These are phyloP conservation scores for Bolboschoenoplectus hybrid DNA, from an alignment of 202 grass and related monocot species.

Conservation along the genomic window DNA sequence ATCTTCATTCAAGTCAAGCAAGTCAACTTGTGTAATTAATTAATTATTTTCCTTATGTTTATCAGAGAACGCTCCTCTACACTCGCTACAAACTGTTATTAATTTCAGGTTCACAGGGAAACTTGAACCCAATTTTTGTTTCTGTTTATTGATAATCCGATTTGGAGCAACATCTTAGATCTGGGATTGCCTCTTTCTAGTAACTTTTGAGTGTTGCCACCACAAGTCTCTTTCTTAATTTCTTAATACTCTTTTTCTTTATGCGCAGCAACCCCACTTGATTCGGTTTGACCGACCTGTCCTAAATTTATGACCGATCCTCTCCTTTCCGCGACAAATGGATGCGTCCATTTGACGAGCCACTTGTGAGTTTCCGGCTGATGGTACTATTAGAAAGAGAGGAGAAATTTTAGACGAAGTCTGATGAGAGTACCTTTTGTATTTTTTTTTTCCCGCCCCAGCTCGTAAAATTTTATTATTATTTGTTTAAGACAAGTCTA, in stretches of 20 bases:
- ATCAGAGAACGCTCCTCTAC: no score
- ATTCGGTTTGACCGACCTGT: slow-evolving; percentile 33
- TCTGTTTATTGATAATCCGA: neutral
- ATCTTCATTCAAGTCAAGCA: no score
- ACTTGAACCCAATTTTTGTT: neutral
- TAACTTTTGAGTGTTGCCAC: slow-evolving; percentile 13
- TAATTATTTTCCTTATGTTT: no score
- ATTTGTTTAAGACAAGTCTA: no score
- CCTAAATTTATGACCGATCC: neutral
- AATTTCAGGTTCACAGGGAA: neutral
- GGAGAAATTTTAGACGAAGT: no score
- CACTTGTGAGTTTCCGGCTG: neutral
- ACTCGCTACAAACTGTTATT: slow-evolving; percentile 5
- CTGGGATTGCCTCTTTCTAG: slow-evolving; percentile 27
- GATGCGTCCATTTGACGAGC: neutral
- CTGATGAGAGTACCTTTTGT: no score
- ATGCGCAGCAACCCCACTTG: neutral
- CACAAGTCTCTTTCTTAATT: slow-evolving; percentile 1
- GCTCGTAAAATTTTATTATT: no score
- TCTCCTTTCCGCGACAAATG: neutral
- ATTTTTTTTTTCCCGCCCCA: neutral
- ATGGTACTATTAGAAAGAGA: neutral
- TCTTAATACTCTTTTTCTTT: neutral
- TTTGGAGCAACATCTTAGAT: neutral
- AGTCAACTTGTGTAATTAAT: no score